Percentiles rank a stretch among this genome's conserved stretches.
Conservation (phyloP, 139 green algal species). For the Spirogloea muscicola region DNA sequence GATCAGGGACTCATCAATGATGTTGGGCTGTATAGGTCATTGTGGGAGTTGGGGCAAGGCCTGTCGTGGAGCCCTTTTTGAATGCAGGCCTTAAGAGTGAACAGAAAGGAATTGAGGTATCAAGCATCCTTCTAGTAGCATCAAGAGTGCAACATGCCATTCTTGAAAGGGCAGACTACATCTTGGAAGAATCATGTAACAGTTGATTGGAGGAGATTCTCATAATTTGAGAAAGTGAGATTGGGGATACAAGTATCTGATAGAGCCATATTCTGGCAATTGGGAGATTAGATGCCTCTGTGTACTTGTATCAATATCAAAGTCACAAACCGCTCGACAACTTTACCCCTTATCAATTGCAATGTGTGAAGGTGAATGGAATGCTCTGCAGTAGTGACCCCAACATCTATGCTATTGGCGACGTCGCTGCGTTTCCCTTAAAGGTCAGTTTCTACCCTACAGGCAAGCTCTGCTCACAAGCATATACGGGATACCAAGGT, state of each 20-base stretch:
- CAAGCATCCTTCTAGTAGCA: slow-evolving; percentile 41
- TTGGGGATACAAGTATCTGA: neutral
- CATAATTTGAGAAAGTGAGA: neutral
- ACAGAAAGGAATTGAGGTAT: slow-evolving; percentile 73
- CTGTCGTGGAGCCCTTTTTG: slow-evolving; percentile 63
- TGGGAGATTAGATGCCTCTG: neutral
- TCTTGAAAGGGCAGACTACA: neutral
- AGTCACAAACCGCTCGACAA: neutral
- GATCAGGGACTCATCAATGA: neutral
- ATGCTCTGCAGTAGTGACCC: neutral
- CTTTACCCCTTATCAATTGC: neutral
- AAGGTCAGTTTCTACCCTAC: too few relatives aligned
- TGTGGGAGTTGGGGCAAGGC: slow-evolving; percentile 76
- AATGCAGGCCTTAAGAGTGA: slow-evolving; percentile 50
- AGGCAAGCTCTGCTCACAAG: too few relatives aligned
- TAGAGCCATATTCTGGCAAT: neutral
- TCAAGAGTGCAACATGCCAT: neutral
- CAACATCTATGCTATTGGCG: slow-evolving; percentile 61
- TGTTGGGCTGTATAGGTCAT: slow-evolving; percentile 45
- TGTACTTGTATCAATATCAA: neutral
- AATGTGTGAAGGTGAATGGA: slow-evolving; percentile 3
- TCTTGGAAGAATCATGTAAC: neutral
- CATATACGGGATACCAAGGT: too few relatives aligned
- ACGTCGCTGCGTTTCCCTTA: slow-evolving; percentile 86
- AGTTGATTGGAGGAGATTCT: neutral